Conservation (phyloP, 2,329 filamentous ascomycete genomes). For the Penicillium sp. region DNA sequence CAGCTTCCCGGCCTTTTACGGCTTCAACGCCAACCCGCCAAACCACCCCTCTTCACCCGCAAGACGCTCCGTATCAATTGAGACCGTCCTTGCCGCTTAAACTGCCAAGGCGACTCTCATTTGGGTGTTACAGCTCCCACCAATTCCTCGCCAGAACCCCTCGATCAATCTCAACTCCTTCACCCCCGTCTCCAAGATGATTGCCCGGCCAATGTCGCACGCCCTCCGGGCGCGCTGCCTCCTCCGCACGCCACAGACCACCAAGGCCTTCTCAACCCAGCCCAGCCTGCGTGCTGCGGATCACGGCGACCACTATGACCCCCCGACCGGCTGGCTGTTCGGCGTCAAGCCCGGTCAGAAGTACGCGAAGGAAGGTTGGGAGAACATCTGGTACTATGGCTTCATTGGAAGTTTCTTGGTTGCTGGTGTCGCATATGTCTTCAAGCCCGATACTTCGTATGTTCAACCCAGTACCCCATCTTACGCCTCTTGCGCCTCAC, state of each 20-base stretch:
- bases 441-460: conserved; percentile 98
- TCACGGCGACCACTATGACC: conserved; percentile 81
- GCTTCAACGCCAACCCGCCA: conserved; percentile 39
- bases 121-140: conserved; percentile 6
- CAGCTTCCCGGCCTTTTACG: conserved; percentile 40
- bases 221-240: conserved; percentile 43
- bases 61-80: conserved; percentile 31
- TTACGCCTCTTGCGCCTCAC: background rate
- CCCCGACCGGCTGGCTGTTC: conserved; percentile 88
- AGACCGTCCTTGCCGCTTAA: conserved; percentile 11
- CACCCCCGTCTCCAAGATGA: conserved; percentile 37
- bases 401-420: conserved; percentile 77
- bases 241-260: conserved; percentile 36
- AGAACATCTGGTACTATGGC: conserved; percentile 80
- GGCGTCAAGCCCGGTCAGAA: conserved; percentile 95
- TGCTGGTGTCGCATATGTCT: conserved; percentile 80
- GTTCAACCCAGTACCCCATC: conserved; percentile 44
- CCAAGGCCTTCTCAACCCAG: conserved; percentile 44
- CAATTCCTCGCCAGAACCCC: conserved; percentile 5
- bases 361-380: conserved; percentile 95
- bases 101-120: conserved; percentile 13
- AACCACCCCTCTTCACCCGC: conserved; percentile 33
- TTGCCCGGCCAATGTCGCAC: conserved; percentile 40
- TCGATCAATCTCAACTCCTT: conserved; percentile 14
- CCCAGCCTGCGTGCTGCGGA: conserved; percentile 46